phyloP scores from a whole-genome alignment of 23 red algal genomes.

The Gracilaria domingensis region DNA sequence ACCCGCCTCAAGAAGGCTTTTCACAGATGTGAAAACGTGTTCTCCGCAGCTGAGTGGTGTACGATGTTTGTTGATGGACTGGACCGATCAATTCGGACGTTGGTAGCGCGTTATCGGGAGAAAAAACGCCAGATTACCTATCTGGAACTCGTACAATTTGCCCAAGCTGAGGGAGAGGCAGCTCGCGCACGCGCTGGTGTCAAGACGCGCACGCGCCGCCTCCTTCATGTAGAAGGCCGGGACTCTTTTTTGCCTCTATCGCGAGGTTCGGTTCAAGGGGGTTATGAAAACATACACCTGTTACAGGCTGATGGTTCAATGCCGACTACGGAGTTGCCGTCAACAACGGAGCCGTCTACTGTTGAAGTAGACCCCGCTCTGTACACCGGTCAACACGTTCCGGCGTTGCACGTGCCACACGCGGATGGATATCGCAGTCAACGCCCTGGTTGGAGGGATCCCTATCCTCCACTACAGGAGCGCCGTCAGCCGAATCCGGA shows the following conservation, averaged over 20 bases:
- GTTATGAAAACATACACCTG: too few species aligned
- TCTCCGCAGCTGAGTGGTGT: too few species aligned
- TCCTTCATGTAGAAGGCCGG: not conserved
- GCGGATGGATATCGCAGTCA: not conserved
- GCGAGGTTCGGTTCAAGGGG: too few species aligned
- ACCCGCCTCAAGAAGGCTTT: too few species aligned
- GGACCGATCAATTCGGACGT: too few species aligned
- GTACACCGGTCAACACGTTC: not conserved
- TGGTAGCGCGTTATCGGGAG: too few species aligned
- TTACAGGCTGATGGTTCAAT: too few species aligned
- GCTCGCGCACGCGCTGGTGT: not conserved
- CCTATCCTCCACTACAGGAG: not conserved
- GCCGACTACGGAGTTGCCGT: not conserved
- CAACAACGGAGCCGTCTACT: not conserved
- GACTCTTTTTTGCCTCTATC: not conserved
- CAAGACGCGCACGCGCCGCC: not conserved
- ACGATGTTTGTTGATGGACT: too few species aligned
- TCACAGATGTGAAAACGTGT: too few species aligned
- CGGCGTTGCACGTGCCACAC: not conserved
- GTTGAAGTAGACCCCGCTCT: not conserved
- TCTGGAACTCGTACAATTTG: too few species aligned
- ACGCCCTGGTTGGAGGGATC: not conserved
- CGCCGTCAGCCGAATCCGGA: not conserved
- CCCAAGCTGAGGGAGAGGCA: slow-evolving; percentile 25
- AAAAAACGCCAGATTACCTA: too few species aligned